Percentiles rank a stretch among this genome's conserved stretches.
These are phyloP conservation scores for Claviceps sp. DNA, from an alignment of 2,329 filamentous ascomycete species.

Conservation along the genomic window DNA sequence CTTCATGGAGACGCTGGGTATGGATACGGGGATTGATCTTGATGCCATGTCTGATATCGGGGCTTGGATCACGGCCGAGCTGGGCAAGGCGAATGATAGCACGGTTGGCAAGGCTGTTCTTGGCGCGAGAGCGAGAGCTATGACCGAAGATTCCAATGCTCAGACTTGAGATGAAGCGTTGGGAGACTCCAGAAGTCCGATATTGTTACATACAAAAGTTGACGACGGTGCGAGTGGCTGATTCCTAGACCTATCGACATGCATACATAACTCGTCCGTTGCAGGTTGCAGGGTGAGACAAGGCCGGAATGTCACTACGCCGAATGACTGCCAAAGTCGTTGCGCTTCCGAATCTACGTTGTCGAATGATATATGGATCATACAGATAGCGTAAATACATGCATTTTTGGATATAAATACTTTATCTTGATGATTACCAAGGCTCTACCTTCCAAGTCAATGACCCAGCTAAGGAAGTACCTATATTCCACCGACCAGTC, in stretches of 20 bases:
- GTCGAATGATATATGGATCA: no score
- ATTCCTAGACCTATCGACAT: no score
- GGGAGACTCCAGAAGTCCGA: not conserved
- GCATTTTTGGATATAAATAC: no score
- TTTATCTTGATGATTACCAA: no score
- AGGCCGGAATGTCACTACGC: not conserved
- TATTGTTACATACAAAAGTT: no score
- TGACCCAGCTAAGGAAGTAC: not conserved
- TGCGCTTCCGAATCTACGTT: not conserved
- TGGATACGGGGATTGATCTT: constrained; percentile 60
- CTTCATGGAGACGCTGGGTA: constrained; percentile 59
- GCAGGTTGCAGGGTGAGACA: not conserved
- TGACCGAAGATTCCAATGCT: constrained; percentile 13
- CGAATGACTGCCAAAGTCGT: not conserved
- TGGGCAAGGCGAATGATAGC: constrained; percentile 51
- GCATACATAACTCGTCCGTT: not conserved
- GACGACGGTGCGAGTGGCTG: no score
- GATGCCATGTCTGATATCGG: constrained; percentile 55
- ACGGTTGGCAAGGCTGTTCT: constrained; percentile 53
- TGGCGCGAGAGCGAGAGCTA: constrained; percentile 28
- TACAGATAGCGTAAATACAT: no score
- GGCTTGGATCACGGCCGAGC: constrained; percentile 53
- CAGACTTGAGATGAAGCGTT: constrained; percentile 5
- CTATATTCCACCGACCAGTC: constrained; percentile 13
- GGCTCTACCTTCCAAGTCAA: no score